Evolutionary conservation across 2,329 filamentous ascomycete species (phyloP).

Genomic region (Orbilia blumenaviensis): DNA sequence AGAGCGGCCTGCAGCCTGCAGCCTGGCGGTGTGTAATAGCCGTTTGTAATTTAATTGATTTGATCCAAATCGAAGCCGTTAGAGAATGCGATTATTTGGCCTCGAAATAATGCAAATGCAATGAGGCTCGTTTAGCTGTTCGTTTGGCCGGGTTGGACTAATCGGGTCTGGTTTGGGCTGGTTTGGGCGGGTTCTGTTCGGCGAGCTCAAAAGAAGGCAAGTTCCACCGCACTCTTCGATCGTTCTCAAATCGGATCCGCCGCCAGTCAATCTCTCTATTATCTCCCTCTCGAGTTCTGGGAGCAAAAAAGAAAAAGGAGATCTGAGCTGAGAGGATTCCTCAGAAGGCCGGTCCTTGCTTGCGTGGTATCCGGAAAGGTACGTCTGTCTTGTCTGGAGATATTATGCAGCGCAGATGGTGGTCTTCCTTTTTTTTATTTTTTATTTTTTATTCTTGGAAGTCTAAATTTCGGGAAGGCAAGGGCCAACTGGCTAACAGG

Average conservation of each 20-base stretch:
- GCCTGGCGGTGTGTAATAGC: constrained; percentile 12
- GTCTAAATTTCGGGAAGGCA: constrained; percentile 3
- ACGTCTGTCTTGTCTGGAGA: not conserved
- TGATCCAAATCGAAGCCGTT: not conserved
- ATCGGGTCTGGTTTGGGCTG: not conserved
- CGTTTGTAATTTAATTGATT: constrained; percentile 20
- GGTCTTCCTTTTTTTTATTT: not conserved
- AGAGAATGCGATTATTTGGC: not conserved
- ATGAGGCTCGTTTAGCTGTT: constrained; percentile 25
- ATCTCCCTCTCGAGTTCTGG: not conserved
- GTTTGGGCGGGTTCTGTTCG: constrained; percentile 14
- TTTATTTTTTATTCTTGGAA: not conserved
- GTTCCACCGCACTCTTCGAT: constrained; percentile 23
- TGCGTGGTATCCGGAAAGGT: not conserved
- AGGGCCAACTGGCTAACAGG: not conserved
- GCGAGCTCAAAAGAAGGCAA: constrained; percentile 48
- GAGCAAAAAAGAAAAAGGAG: not conserved
- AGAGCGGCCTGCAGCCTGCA: not conserved
- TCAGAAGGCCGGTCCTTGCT: constrained; percentile 5
- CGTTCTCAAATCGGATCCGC: not conserved
- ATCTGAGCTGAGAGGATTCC: constrained; percentile 15
- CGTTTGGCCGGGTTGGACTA: not conserved
- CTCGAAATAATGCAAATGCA: not conserved
- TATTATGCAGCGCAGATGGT: not conserved
- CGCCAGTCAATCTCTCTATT: not conserved